A percentile compares a stretch with the other conserved stretches of the same genome.
These are phyloP conservation scores for Sophora flavescens DNA, from an alignment of 306 rosid species.

Conservation along the genomic window DNA sequence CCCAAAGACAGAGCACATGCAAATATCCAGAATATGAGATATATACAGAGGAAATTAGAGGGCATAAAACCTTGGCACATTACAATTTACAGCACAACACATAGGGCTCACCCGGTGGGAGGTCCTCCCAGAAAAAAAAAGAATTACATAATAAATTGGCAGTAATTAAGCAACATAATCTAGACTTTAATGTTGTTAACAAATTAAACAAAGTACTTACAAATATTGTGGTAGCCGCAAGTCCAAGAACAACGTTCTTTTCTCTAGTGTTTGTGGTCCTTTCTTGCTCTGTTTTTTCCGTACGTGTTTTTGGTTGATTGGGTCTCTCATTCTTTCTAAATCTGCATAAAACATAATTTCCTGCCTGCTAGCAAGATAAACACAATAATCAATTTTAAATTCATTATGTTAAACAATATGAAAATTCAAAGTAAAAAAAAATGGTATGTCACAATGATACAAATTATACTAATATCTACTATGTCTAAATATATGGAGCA, in stretches of 20 bases:
- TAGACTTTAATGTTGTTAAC: background rate
- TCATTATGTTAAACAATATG: background rate
- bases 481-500: background rate
- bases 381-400: background rate
- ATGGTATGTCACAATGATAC: too few relatives aligned
- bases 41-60: too few relatives aligned
- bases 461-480: too few relatives aligned
- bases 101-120: too few relatives aligned
- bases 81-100: too few relatives aligned
- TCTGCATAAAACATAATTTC: constrained; percentile 7
- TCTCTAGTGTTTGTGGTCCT: background rate
- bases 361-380: constrained; percentile 8
- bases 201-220: background rate
- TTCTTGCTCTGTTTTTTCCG: background rate
- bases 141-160: background rate
- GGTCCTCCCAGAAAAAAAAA: too few relatives aligned
- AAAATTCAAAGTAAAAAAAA: background rate
- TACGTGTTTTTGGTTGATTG: background rate
- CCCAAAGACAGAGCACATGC: too few relatives aligned
- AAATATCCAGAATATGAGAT: too few relatives aligned
- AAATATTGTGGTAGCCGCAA: background rate
- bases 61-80: too few relatives aligned
- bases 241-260: background rate
- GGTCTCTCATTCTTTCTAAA: background rate
- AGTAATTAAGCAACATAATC: background rate